Evolutionary conservation across 73 alveolate species (phyloP).

Genomic region (Symbiodinium natans): DNA sequence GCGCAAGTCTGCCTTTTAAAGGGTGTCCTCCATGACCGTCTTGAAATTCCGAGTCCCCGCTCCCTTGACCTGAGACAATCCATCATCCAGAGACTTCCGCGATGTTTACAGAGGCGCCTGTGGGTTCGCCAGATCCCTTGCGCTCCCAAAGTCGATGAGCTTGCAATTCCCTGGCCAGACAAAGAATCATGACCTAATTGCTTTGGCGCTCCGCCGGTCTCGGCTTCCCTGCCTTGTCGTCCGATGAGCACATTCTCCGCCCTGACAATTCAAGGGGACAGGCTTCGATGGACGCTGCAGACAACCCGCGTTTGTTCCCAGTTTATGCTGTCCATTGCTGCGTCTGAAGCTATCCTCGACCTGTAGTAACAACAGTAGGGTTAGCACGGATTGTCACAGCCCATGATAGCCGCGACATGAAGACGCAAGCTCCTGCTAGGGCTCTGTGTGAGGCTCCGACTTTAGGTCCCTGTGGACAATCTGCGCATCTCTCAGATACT

Average conservation of each 20-base stretch:
- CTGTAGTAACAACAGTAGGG: no score
- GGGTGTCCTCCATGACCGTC: constrained; percentile 44
- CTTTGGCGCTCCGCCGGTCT: no score
- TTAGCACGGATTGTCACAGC: no score
- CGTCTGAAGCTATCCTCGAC: no score
- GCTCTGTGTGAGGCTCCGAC: neutral
- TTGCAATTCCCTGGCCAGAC: constrained; percentile 48
- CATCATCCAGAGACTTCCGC: no score
- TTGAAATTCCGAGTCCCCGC: constrained; percentile 56
- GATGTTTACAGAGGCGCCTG: neutral
- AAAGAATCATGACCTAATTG: neutral
- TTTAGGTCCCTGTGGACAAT: constrained; percentile 84
- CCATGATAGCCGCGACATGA: no score
- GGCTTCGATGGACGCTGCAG: no score
- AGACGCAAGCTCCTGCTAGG: no score
- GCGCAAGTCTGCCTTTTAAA: no score
- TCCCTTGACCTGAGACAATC: constrained; percentile 60
- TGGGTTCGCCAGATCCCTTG: constrained; percentile 76
- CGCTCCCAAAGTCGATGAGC: constrained; percentile 83
- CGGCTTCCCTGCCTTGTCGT: neutral
- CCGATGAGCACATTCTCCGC: neutral
- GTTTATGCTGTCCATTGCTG: no score
- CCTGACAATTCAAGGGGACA: no score
- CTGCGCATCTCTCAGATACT: constrained; percentile 66
- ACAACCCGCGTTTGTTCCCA: no score